A percentile compares a stretch with the other conserved stretches of the same genome.
Conservation (phyloP, 345 rosid species). For the Punica granatum region DNA sequence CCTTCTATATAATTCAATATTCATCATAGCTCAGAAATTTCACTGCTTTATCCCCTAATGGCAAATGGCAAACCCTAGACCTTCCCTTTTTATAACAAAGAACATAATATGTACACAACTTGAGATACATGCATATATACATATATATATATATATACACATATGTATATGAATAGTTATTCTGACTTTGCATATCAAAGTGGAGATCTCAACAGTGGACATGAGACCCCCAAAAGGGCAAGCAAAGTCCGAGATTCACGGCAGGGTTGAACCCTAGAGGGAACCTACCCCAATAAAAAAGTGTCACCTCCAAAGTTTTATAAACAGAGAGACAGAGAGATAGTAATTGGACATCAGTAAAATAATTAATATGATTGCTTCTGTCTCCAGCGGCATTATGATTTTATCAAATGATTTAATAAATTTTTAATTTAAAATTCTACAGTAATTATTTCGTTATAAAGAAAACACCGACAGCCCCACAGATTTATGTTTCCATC, state of each 20-base stretch:
- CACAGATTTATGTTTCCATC: constrained; percentile 2
- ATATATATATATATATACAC: no score
- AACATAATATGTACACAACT: no score
- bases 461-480: constrained; percentile 12
- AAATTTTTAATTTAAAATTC: not conserved
- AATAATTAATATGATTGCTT: not conserved
- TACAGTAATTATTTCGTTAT: no score
- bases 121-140: no score
- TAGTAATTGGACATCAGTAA: not conserved
- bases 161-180: no score
- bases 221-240: not conserved
- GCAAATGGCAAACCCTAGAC: no score
- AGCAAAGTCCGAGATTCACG: constrained; percentile 5
- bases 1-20: no score
- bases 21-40: no score
- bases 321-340: not conserved
- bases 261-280: constrained; percentile 3
- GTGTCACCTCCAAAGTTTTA: not conserved
- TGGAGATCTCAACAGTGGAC: not conserved
- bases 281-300: not conserved
- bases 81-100: no score
- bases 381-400: not conserved
- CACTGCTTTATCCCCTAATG: no score
- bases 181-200: not conserved
- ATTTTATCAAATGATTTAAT: not conserved